Evolutionary conservation across 139 green algal genomes (phyloP).

Genomic region (Eudorina sp.): DNA sequence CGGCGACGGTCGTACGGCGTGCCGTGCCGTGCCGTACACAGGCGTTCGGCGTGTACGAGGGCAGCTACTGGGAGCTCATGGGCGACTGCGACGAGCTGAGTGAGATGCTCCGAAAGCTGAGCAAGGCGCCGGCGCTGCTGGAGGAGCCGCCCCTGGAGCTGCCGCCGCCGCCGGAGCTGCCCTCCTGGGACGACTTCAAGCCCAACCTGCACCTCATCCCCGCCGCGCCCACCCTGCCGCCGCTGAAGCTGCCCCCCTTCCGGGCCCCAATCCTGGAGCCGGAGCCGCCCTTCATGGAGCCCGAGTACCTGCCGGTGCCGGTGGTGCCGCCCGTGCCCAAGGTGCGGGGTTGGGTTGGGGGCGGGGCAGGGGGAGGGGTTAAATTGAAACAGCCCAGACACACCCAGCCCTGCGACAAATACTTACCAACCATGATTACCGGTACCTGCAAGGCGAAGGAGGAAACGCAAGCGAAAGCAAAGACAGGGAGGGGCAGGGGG

Average conservation of each 20-base stretch:
- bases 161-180: slow-evolving; percentile 57
- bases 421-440: no score
- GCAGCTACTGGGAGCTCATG: slow-evolving; percentile 80
- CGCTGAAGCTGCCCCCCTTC: slow-evolving; percentile 67
- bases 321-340: slow-evolving; percentile 39
- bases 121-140: slow-evolving; percentile 57
- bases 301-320: slow-evolving; percentile 60
- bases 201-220: slow-evolving; percentile 59
- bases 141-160: slow-evolving; percentile 70
- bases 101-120: slow-evolving; percentile 65
- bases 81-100: slow-evolving; percentile 66
- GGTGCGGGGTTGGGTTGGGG: background rate
- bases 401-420: no score
- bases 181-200: slow-evolving; percentile 76
- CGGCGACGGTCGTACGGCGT: no score
- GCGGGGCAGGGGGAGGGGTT: background rate
- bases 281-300: slow-evolving; percentile 60
- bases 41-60: slow-evolving; percentile 79
- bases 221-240: slow-evolving; percentile 46
- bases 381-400: no score
- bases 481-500: no score
- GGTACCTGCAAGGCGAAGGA: no score
- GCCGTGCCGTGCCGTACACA: slow-evolving; percentile 6
- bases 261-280: slow-evolving; percentile 55
- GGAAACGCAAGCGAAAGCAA: no score